Base-by-base conservation (phyloP, 176 grass and related monocot genomes). In the Eragrostis nindensis region DNA sequence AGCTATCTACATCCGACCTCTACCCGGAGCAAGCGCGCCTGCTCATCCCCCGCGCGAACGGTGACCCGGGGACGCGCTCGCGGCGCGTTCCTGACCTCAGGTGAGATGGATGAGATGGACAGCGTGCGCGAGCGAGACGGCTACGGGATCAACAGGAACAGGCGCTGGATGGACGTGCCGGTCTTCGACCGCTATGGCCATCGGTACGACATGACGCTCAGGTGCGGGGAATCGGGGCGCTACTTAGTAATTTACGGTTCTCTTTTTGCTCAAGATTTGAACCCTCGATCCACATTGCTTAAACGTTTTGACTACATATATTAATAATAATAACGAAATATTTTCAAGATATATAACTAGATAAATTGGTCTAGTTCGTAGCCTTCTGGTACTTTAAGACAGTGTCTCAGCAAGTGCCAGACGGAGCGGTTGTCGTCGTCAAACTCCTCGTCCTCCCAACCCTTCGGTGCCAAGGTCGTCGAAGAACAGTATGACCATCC, bases 401-500 rank as follows among this genome's bases (percentile, higher is more conserved):
- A 43, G 19, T 43, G 65, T 38, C 65, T 68, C 65, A 43, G 3
- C 38, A 41, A 12, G 19, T 68, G 65, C 19, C 22, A n/a, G 38
- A 68, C 22, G 9, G 38, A 22, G 38, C 42, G 3, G 27, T 6
- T 4, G 3, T 53, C 46, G 11, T 79, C 45, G 6, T 67, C 76
- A 15, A 54, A 21, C 13, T 39, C 4, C 61, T 66, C 62, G n/a
- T 50, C 46, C 11, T 27, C 62, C n/a, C 1, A 22, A 8, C 4
- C 2, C 30, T 7, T 40, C 27, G 0, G 3, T 1, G 18, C 39
- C 45, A 29, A 66, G 12, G 48, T 79, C 76, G 32, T 79, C 76
- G 46, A 65, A 79, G 77, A 79, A 79, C 46, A 79, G 47, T 50
- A 67, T 50, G 21, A 79, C 24, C 47, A 68, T 68, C 32, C 77